Conservation (phyloP, 371 early-diverging fungal species). For the Mortierella sp. region DNA sequence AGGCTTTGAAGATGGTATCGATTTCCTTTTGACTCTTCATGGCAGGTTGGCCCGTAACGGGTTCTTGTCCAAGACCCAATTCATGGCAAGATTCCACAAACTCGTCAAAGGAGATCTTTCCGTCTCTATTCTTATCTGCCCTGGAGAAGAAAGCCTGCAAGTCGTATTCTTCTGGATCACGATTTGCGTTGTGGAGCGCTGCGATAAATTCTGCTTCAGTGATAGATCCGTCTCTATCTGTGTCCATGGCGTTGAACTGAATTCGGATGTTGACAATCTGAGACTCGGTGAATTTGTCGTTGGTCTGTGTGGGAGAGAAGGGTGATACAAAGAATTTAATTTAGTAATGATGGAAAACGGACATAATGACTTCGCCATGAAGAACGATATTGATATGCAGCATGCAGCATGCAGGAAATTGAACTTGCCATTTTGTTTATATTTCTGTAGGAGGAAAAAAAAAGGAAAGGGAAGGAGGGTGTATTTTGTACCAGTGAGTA, state of each 20-base stretch:
- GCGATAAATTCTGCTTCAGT: slow-evolving; percentile 29
- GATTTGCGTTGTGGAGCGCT: slow-evolving; percentile 24
- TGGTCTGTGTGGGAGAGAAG: slow-evolving; percentile 3
- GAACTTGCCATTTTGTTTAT: no score
- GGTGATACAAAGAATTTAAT: not conserved
- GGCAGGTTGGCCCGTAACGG: slow-evolving; percentile 3
- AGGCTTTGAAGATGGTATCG: slow-evolving; percentile 43
- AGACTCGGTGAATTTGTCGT: slow-evolving; percentile 21
- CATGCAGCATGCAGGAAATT: no score
- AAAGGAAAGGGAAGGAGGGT: no score
- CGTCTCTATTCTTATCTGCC: slow-evolving; percentile 39
- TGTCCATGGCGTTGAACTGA: slow-evolving; percentile 36
- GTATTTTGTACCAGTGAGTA: no score
- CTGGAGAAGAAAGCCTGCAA: slow-evolving; percentile 17
- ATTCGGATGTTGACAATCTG: slow-evolving; percentile 29
- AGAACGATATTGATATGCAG: no score
- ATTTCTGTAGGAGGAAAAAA: no score
- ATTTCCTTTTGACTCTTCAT: slow-evolving; percentile 22
- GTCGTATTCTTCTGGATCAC: slow-evolving; percentile 31
- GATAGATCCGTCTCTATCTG: slow-evolving; percentile 24
- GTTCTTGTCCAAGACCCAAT: slow-evolving; percentile 8
- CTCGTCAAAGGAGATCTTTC: slow-evolving; percentile 34
- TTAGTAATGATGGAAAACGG: no score
- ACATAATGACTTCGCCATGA: no score
- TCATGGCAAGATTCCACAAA: slow-evolving; percentile 25